Base-by-base conservation (phyloP, 805 yeast species). In the Lipomyces yamanashiensis region DNA sequence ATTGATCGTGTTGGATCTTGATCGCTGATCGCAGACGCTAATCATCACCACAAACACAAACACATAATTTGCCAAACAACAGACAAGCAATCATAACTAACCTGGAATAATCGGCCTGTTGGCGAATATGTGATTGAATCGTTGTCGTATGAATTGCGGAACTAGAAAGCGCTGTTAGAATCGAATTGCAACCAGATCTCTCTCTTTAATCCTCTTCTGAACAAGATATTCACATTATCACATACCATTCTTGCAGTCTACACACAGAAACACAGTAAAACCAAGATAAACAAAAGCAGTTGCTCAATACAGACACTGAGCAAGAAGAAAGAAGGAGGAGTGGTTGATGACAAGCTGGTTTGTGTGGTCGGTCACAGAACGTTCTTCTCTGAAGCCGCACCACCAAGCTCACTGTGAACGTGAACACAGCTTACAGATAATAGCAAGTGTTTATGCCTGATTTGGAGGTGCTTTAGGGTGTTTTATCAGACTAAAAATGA, bases 101-200 rank as follows among this genome's bases (percentile, higher is more conserved):
- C 89, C 78, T 90, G 97, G 79, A 91, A 92, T 64, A 91, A 84
- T 71, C 97, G 84, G 4, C 97, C 97, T 4, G 96, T 91, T 61
- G 97, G 97, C 40, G 98, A 93, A 79, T 90, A 95, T 13, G 99
- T 95, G 63, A 95, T 97, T 53, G 98, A 88, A 77, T 95, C 99
- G 82, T 96, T 96, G 77, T 95, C 99, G 83, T 95, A 95, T 73
- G 96, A 95, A 80, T 95, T 95, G 84, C 99, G 91, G 76, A 95
- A 95, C 99, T 66, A 21, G 4, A 15, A n/a, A 43, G 21, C 17
- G 47, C 13, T 28, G 47, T 43, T 43, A 43, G 47, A 15, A 9
- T 13, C 34, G 50, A n/a, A n/a, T n/a, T n/a, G n/a, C n/a, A n/a
- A n/a, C n/a, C n/a, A n/a, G n/a, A 43, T 43, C 15, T 4, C n/a